A percentile compares a stretch with the other conserved stretches of the same genome.
Evolutionary conservation across 306 rosid genomes (phyloP).

Genomic region (Prunus davidiana): DNA sequence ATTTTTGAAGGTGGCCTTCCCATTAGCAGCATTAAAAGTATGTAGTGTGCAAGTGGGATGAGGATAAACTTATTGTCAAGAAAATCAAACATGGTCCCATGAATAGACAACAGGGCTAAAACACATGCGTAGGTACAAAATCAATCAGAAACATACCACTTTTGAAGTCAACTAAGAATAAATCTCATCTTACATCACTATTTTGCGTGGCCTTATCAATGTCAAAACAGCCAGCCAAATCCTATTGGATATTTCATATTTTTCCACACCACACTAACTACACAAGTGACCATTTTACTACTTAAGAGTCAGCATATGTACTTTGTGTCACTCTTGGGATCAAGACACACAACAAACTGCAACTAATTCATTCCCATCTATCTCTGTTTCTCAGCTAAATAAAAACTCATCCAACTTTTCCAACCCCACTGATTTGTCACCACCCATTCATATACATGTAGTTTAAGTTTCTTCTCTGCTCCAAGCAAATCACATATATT

Average conservation of each 20-base stretch:
- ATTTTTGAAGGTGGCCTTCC: neutral
- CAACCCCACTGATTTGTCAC: neutral
- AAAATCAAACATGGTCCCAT: constrained; percentile 4
- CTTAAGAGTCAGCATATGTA: neutral
- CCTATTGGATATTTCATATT: neutral
- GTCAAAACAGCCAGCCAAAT: neutral
- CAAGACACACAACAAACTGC: neutral
- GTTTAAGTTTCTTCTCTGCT: too few relatives aligned
- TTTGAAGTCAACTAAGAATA: neutral
- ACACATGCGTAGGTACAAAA: neutral
- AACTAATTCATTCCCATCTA: neutral
- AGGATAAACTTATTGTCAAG: neutral
- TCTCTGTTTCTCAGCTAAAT: neutral
- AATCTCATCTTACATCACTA: neutral
- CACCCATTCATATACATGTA: neutral
- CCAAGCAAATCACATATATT: neutral
- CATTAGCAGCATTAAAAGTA: too few relatives aligned
- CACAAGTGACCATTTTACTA: neutral
- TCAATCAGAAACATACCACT: neutral
- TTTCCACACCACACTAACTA: neutral
- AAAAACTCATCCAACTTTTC: neutral
- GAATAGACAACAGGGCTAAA: neutral
- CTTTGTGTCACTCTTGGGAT: neutral
- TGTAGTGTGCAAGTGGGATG: neutral
- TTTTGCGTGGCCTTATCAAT: neutral